Base-by-base conservation (phyloP, 495 filamentous ascomycete species). In the Daldinia childiae region DNA sequence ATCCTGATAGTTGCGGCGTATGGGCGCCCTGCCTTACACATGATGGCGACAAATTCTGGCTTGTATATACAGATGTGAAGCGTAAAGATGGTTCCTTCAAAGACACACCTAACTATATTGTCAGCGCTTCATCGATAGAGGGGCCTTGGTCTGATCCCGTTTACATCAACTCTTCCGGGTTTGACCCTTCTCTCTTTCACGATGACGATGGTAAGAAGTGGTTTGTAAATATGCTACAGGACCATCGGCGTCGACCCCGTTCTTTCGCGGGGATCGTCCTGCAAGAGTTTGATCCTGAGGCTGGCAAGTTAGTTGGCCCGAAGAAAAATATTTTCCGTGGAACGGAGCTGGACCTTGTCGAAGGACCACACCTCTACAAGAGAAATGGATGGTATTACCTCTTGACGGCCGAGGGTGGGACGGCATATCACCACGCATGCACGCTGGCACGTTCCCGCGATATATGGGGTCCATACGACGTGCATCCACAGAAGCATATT, bases 11-110 rank as follows among this genome's bases (percentile, higher is more conserved):
- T 76, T 87, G 87, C 76, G 87, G 88, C 30, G 75, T 90, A 45
- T 90, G 87, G 87, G 87, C 88, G n/a, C 87, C 88, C 3, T 88
- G 86, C 64, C 79, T 89, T 15, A 82, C 82, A 2, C 86, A 90
- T 65, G 84, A 89, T 67, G 86, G 85, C 56, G 80, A 86, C 6
- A 82, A 80, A 50, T 90, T 89, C 74, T 89, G 83, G 80, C 83
- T 87, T 1, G 83, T 86, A 9, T 86, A 84, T 70, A 86, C 84
- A 3, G 83, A 86, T 65, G 84, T 87, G 34, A 88, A 87, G 76
- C 82, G 85, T 62, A 86, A 87, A 69, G 86, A 86, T 67, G 84
- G 84, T 39, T 79, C 78, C 12, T 87, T 84, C 76, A 88, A 87
- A 66, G 84, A 86, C 70, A 79, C 83, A 7, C 86, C 83, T 54